phyloP scores from a whole-genome alignment of 805 yeast genomes.

The Cyberlindnera mississippiensis region DNA sequence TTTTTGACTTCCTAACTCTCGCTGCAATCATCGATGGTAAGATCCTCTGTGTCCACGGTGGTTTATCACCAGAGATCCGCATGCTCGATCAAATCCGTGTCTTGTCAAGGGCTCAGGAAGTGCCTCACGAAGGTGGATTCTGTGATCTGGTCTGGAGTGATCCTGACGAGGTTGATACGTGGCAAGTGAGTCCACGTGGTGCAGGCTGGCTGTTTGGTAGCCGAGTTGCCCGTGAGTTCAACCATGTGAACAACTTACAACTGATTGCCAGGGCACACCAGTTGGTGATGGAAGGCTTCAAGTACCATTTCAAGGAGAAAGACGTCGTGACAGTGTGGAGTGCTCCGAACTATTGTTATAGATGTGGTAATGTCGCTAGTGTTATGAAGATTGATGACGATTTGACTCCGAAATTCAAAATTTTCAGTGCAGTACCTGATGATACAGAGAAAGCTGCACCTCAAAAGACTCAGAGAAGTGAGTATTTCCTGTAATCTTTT shows the following conservation, averaged over 20 bases:
- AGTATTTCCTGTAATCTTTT: conserved; percentile 28
- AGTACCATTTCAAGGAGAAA: conserved; percentile 92
- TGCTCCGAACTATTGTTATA: conserved; percentile 94
- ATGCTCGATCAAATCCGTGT: conserved; percentile 97
- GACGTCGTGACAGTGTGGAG: conserved; percentile 95
- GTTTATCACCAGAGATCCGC: conserved; percentile 93
- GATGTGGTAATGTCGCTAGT: conserved; percentile 98
- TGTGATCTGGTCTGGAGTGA: conserved; percentile 98
- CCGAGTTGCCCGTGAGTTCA: conserved; percentile 91
- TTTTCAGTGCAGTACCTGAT: conserved; percentile 93
- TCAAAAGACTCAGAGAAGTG: conserved; percentile 32
- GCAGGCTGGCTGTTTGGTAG: conserved; percentile 98
- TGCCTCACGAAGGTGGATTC: conserved; percentile 98
- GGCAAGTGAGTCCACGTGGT: conserved; percentile 98
- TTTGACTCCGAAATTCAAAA: conserved; percentile 83
- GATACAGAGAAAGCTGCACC: conserved; percentile 41
- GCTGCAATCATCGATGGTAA: conserved; percentile 96
- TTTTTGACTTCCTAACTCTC: conserved; percentile 86
- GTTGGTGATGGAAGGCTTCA: conserved; percentile 96
- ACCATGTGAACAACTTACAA: conserved; percentile 85
- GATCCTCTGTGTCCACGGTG: conserved; percentile 95
- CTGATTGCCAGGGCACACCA: conserved; percentile 96
- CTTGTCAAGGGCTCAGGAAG: conserved; percentile 92
- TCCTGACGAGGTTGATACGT: conserved; percentile 95
- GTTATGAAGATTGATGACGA: conserved; percentile 94